Evolutionary conservation across 2,329 filamentous ascomycete species (phyloP).

Genomic region (Arthrobotrys sinensis): DNA sequence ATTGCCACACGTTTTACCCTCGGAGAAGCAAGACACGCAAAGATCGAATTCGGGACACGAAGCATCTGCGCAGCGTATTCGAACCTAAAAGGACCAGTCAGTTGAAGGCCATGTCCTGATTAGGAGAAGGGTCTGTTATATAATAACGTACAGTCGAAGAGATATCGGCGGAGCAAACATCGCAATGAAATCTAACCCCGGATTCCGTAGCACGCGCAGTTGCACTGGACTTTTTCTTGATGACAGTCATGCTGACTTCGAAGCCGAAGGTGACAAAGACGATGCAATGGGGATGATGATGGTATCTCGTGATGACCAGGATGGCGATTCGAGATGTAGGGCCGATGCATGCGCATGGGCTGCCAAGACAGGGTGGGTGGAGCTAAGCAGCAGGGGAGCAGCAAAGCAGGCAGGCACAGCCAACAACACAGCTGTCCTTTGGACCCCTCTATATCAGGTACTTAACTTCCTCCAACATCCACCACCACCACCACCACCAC

Average conservation of each 20-base stretch:
- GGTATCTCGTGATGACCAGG: constrained; percentile 3
- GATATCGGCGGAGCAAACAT: constrained; percentile 95
- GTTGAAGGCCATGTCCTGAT: background rate
- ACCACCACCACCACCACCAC: background rate
- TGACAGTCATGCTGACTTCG: constrained; percentile 81
- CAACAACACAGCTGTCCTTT: constrained; percentile 28
- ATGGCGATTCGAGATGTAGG: background rate
- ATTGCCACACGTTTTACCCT: constrained; percentile 82
- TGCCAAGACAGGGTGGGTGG: background rate
- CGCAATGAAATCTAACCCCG: constrained; percentile 95
- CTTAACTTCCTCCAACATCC: constrained; percentile 2
- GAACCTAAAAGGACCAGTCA: constrained; percentile 75
- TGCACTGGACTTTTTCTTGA: constrained; percentile 81
- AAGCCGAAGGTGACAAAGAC: background rate
- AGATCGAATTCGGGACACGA: constrained; percentile 95
- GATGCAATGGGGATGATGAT: background rate
- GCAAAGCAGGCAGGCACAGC: constrained; percentile 3
- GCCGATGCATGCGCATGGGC: background rate
- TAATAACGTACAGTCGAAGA: constrained; percentile 85
- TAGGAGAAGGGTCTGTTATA: background rate
- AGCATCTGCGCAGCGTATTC: constrained; percentile 89
- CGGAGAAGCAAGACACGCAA: constrained; percentile 93
- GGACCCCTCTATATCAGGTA: background rate
- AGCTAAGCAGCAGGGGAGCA: background rate
- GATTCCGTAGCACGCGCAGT: constrained; percentile 79